Base-by-base conservation (phyloP, 2,329 filamentous ascomycete genomes). In the Phaeosphaeriaceae sp. region DNA sequence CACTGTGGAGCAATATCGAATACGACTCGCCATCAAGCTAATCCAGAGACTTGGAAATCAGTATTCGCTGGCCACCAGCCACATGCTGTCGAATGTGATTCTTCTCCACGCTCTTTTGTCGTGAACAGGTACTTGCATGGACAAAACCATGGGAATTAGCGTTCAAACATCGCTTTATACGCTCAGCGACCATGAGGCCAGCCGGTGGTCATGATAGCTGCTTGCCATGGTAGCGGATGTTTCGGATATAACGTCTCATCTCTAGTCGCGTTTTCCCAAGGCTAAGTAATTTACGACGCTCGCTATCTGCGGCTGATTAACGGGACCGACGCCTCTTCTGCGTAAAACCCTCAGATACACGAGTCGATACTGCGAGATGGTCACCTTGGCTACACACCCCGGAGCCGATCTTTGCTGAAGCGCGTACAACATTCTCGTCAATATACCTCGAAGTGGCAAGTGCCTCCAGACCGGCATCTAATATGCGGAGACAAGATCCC, bases 181-280 rank as follows among this genome's bases (percentile, higher is more conserved):
- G 11, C 31, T 27, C 31, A 7, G 13, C 13, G 31, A 47, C 25
- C 21, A 19, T 24, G 44, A 47, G n/a, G 17, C 20, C 44, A 25
- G 44, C 44, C 44, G 44, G 44, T 47, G 44, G 20, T 47, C 31
- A 31, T 36, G 31, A 36, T 3, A 36, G 3, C 3, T 36, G 31
- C 11, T 36, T 36, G 31, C 13, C 31, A 36, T 36, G 31, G 31
- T 36, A 13, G 31, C 31, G 31, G 31, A 15, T 13, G 68, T 72
- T 72, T 72, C 68, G 70, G 63, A 54, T 73, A 71, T 51, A 72
- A 54, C 57, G 54, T 44, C 55, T 63, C 66, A 67, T 67, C 31
- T 36, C 31, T 49, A 51, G 31, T 33, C 22, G 36, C 53, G 22
- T 55, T 49, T 36, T 53, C 54, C 50, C 40, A 52, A 53, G 56